A percentile compares a stretch with the other conserved stretches of the same genome.
These are phyloP conservation scores for Pseudozyma hubeiensis DNA, from an alignment of 1,284 basidiomycete genomes.

Conservation along the genomic window DNA sequence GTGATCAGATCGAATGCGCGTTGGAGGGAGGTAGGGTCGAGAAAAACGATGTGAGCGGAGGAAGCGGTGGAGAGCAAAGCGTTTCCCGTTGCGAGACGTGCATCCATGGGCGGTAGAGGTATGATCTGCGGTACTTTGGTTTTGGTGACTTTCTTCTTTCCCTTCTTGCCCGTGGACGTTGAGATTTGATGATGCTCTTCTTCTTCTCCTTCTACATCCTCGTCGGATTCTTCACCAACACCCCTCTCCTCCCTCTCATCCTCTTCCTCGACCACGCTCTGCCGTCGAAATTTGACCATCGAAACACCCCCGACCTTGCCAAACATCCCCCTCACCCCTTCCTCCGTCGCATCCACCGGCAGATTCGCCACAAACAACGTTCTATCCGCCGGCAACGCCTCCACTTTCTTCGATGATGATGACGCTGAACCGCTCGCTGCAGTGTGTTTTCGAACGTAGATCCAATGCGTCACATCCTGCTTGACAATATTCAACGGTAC, in stretches of 20 bases:
- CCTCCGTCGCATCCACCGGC: conserved; percentile 58
- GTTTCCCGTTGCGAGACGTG: conserved; percentile 21
- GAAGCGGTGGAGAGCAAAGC: conserved; percentile 46
- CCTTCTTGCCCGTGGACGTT: conserved; percentile 13
- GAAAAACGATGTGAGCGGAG: conserved; percentile 61
- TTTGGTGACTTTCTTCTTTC: conserved; percentile 1
- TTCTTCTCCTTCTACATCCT: conserved; percentile 14
- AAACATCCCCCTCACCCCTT: conserved; percentile 55
- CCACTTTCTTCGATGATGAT: conserved; percentile 11
- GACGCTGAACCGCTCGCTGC: conserved; percentile 3
- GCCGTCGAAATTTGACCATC: conserved; percentile 30
- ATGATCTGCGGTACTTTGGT: conserved; percentile 30
- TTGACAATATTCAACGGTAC: conserved; percentile 21
- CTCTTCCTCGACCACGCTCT: conserved; percentile 17
- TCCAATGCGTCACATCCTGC: conserved; percentile 25
- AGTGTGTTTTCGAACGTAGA: conserved; percentile 36
- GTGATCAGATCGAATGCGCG: conserved; percentile 47
- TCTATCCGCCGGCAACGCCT: conserved; percentile 38
- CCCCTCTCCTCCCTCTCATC: conserved; percentile 43
- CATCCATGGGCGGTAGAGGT: conserved; percentile 45
- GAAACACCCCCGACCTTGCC: conserved; percentile 55
- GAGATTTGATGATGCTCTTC: conserved; percentile 17
- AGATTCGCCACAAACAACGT: conserved; percentile 66
- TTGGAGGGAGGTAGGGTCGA: conserved; percentile 48
- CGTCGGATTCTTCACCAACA: conserved; percentile 23